Evolutionary conservation across 2,329 filamentous ascomycete genomes (phyloP), one percentile per base, ranked within the genome.

Genomic region (Cercospora sp.): DNA sequence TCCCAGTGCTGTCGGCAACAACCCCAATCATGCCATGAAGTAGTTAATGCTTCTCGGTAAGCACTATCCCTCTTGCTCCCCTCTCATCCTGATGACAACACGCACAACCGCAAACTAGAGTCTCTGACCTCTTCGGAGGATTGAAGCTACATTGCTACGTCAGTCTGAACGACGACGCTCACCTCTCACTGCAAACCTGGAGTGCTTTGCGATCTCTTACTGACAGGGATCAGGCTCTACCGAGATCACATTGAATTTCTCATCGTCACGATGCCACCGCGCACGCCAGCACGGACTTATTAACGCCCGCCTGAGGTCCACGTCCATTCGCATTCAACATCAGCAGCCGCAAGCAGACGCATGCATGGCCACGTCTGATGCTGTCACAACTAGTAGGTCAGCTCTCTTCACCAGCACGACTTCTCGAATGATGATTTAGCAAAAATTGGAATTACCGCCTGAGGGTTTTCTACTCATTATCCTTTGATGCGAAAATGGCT

Each of bases 91-190:
- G 72, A 72, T 72, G 71, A 72, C 65, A 64, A 72, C 68, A 68
- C 64, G 69, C 70, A 71, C 69, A 73, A 73, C 72, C 72, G 72
- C 72, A 73, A 73, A 73, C 72, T 73, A 73, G 72, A 73, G 72
- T 73, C 72, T 73, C 72, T 73, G 72, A 73, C 69, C 69, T 72
- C 70, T 59, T 63, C 60, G 67, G 71, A 71, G 71, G 69, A 72
- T 67, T 73, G 72, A 72, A 73, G 72, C 72, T 71, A 69, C 69
- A 72, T 70, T 73, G 72, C 72, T 73, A 73, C 72, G 72, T 73
- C 72, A 73, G 72, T 73, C 72, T 73, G 72, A 73, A 61, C 65
- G 48, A 65, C 60, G 30, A 63, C 64, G 36, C 36, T 31, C n/a
- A 62, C 18, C 28, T 16, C 40, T 51, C 20, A 60, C 48, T 42